Evolutionary conservation across 2,329 filamentous ascomycete species (phyloP), one percentile per base, ranked within the genome.

Genomic region (Madurella mycetomatis): DNA sequence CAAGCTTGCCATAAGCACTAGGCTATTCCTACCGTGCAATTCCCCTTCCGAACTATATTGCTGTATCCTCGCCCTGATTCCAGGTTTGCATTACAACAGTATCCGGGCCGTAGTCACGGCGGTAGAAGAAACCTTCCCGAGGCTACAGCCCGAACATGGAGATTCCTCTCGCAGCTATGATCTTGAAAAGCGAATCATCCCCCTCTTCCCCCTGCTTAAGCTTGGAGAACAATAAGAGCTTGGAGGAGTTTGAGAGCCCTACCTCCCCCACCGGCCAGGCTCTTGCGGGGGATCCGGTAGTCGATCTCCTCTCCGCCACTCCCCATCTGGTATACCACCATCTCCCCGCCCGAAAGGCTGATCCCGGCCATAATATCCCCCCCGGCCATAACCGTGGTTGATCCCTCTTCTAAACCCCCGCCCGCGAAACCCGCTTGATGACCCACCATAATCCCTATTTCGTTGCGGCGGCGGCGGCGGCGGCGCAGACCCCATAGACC

Each of bases 301-400:
- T 51, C 75, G 76, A 65, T 87, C 84, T 0, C 85, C 85, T 60
- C 85, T 78, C 59, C 82, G 78, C 85, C 85, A 88, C 63, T 87
- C 85, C 1, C 84, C 85, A 42, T 69, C 69, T 0, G 82, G 78
- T 4, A 69, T 72, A 71, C 15, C 57, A 66, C 51, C 31, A 4
- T 37, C 57, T 53, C 53, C 41, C 16, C 59, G 39, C 16, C 45
- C 53, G 42, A 55, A 44, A 39, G 41, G 34, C 30, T 51, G 51
- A 5, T 56, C 57, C 42, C 56, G 30, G 15, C 52, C 56, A 17
- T 44, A 30, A 44, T 47, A 55, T 39, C 49, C 48, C 7, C 68
- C 54, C 68, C 70, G 49, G 71, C 67, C 56, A 1, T 67, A 72
- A 19, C 68, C 70, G 15, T 70, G 42, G 44, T 19, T 39, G 32